These are phyloP conservation scores for Coelastrella sp. DNA, from an alignment of 139 green algal species.

Conservation along the genomic window DNA sequence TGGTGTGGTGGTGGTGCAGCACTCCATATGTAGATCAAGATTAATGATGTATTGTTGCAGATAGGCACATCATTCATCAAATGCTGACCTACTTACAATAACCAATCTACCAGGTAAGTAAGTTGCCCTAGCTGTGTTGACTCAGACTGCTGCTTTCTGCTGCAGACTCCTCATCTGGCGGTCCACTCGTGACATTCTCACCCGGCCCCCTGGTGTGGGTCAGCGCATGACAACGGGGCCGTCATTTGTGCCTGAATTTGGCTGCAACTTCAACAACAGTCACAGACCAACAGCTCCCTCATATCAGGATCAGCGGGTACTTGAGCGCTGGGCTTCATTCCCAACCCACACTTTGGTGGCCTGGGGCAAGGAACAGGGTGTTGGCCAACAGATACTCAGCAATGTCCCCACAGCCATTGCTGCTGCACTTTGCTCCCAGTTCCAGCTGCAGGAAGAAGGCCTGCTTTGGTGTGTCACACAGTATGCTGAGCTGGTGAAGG, in stretches of 20 bases:
- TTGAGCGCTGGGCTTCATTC: too few species aligned
- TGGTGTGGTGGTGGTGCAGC: neutral
- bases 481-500: neutral
- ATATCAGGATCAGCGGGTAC: too few species aligned
- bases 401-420: neutral
- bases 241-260: neutral
- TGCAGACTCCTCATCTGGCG: constrained; percentile 7
- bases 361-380: too few species aligned
- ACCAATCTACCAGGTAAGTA: too few species aligned
- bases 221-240: neutral
- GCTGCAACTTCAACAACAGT: neutral
- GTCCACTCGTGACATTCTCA: neutral
- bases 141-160: neutral
- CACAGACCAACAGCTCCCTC: too few species aligned
- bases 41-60: too few species aligned
- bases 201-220: neutral
- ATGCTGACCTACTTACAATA: too few species aligned
- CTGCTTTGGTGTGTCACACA: constrained; percentile 21
- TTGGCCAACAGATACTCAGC: neutral
- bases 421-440: neutral
- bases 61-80: too few species aligned
- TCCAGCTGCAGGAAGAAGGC: constrained; percentile 31
- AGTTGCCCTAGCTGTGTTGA: neutral
- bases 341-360: too few species aligned
- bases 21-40: neutral